These are phyloP conservation scores for Haplographium delicatum DNA, from an alignment of 495 filamentous ascomycete species.

Conservation along the genomic window DNA sequence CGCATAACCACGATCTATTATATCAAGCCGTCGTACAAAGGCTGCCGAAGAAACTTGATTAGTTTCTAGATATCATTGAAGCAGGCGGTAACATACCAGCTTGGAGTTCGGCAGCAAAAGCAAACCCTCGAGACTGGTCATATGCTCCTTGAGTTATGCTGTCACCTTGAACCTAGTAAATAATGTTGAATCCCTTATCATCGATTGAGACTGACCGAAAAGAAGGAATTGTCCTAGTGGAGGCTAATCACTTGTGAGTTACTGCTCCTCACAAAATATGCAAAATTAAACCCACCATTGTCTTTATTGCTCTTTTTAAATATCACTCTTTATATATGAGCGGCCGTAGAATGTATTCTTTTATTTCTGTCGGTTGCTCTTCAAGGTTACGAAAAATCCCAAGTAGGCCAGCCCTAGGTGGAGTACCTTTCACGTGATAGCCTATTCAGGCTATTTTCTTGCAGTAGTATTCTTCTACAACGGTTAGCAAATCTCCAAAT, in stretches of 20 bases:
- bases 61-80: no score
- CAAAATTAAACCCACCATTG: not conserved
- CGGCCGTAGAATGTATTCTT: not conserved
- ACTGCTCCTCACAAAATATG: not conserved
- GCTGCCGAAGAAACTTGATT: no score
- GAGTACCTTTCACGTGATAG: not conserved
- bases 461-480: no score
- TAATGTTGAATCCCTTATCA: not conserved
- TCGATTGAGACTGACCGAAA: constrained; percentile 40
- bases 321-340: not conserved
- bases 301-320: not conserved
- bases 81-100: constrained; percentile 52
- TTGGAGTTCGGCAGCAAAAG: constrained; percentile 52
- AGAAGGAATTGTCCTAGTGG: constrained; percentile 41
- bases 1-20: constrained; percentile 56
- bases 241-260: constrained; percentile 5
- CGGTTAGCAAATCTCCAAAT: no score
- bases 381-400: not conserved
- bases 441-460: not conserved
- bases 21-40: constrained; percentile 57
- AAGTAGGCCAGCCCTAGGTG: not conserved
- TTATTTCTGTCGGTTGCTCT: not conserved
- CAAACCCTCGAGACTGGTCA: constrained; percentile 50
- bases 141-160: constrained; percentile 58
- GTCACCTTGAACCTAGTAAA: constrained; percentile 33